Evolutionary conservation across 176 grass and related monocot genomes (phyloP).

Genomic region (Luzula sylvatica): DNA sequence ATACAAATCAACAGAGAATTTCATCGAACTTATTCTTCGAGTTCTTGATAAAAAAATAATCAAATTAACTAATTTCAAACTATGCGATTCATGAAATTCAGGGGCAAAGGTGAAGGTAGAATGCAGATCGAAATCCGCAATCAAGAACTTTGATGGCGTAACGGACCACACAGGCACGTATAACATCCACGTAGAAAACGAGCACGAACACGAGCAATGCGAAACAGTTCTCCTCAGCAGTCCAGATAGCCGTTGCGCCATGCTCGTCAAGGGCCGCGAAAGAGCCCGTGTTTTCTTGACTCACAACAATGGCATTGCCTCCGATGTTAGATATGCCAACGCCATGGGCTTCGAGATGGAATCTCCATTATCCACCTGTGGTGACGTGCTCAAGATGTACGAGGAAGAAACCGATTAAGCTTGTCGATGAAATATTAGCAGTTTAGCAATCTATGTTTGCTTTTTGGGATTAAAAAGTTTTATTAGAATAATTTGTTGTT

Average conservation of each 20-base stretch:
- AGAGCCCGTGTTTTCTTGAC: conserved; percentile 79
- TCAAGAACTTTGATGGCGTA: conserved; percentile 49
- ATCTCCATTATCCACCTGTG: conserved; percentile 29
- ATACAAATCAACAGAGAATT: not conserved
- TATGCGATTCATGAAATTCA: too few relatives aligned
- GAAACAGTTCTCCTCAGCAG: conserved; percentile 88
- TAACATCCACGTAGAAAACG: conserved; percentile 46
- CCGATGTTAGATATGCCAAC: conserved; percentile 54
- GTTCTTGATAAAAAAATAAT: too few relatives aligned
- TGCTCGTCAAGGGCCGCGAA: conserved; percentile 49
- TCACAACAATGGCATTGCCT: conserved; percentile 67
- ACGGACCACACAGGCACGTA: conserved; percentile 89
- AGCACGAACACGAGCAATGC: conserved; percentile 72
- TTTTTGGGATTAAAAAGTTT: not conserved
- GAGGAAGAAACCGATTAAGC: conserved; percentile 38
- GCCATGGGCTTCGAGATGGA: conserved; percentile 72
- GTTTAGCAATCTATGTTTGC: not conserved
- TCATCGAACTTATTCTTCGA: not conserved
- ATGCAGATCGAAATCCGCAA: conserved; percentile 48
- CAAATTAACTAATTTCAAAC: too few relatives aligned
- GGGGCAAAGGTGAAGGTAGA: conserved; percentile 81
- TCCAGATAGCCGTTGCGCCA: conserved; percentile 41
- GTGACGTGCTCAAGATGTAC: conserved; percentile 58
- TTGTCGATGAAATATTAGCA: conserved; percentile 16
- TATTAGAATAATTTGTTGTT: too few relatives aligned